A percentile compares a stretch with the other conserved stretches of the same genome.
These are phyloP conservation scores for Phycomyces blakesleeanus DNA, from an alignment of 192 early-diverging fungal genomes.

Conservation along the genomic window DNA sequence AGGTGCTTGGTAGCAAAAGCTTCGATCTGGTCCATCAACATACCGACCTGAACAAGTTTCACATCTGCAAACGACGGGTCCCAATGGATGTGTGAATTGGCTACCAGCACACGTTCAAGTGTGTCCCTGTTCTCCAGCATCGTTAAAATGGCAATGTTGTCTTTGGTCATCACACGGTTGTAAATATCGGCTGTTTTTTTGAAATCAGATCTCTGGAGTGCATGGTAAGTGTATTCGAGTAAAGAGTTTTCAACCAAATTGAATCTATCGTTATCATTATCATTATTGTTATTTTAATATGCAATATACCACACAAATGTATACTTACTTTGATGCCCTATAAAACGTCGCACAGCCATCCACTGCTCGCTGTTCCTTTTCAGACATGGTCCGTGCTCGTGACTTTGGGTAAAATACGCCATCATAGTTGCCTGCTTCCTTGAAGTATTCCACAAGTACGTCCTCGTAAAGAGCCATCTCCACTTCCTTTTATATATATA, in stretches of 20 bases:
- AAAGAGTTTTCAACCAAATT: conserved; percentile 75
- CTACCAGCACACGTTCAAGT: conserved; percentile 66
- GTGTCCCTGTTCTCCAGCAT: conserved; percentile 83
- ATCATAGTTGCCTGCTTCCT: conserved; percentile 76
- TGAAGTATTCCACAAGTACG: conserved; percentile 73
- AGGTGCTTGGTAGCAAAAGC: conserved; percentile 51
- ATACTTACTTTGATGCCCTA: conserved; percentile 71
- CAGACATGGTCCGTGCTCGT: conserved; percentile 89
- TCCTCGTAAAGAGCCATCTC: conserved; percentile 85
- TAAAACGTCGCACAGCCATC: conserved; percentile 97
- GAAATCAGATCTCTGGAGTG: conserved; percentile 82
- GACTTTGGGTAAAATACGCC: conserved; percentile 94
- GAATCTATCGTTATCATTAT: conserved; percentile 54
- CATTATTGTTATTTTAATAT: not conserved
- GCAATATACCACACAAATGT: not conserved
- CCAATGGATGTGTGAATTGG: conserved; percentile 94
- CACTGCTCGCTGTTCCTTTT: conserved; percentile 79
- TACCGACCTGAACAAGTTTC: conserved; percentile 91
- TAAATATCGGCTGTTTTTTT: conserved; percentile 90
- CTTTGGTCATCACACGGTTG: conserved; percentile 96
- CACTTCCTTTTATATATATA: no score
- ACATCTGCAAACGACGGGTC: conserved; percentile 89
- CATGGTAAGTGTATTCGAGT: conserved; percentile 94
- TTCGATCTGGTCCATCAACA: conserved; percentile 89
- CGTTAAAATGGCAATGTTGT: conserved; percentile 86